These are phyloP conservation scores for Paralagenidium karlingii DNA, from an alignment of 352 stramenopile species.

Conservation along the genomic window DNA sequence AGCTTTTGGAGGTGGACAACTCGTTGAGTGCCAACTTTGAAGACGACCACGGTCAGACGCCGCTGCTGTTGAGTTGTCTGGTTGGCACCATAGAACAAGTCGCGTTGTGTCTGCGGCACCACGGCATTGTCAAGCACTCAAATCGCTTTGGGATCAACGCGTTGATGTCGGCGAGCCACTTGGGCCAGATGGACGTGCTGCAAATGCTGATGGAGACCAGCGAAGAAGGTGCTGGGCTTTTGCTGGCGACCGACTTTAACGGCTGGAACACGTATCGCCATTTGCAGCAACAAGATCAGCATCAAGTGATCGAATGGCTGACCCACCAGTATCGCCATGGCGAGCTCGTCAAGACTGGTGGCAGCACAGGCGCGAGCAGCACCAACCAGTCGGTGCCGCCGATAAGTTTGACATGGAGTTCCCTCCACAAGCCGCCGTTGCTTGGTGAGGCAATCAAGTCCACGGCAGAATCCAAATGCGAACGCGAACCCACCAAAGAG, in stretches of 20 bases:
- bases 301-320: conserved; percentile 20
- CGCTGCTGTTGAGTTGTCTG: conserved; percentile 19
- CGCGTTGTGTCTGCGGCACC: conserved; percentile 15
- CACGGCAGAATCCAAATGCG: too few relatives aligned
- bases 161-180: conserved; percentile 32
- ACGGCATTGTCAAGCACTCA: conserved; percentile 26
- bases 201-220: conserved; percentile 21
- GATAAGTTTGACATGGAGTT: too few relatives aligned
- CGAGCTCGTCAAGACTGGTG: too few relatives aligned
- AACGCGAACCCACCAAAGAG: too few relatives aligned
- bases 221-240: too few relatives aligned
- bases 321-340: too few relatives aligned
- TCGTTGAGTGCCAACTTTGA: conserved; percentile 41
- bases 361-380: too few relatives aligned
- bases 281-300: conserved; percentile 26
- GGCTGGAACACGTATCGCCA: conserved; percentile 23
- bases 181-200: conserved; percentile 20
- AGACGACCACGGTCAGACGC: conserved; percentile 18
- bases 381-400: too few relatives aligned
- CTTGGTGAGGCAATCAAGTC: too few relatives aligned
- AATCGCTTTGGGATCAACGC: conserved; percentile 29
- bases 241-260: conserved; percentile 30
- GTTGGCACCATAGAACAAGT: conserved; percentile 18
- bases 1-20: conserved; percentile 19
- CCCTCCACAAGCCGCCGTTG: too few relatives aligned